These are phyloP conservation scores for Setaria italica DNA, from an alignment of 202 grass and related monocot species.

Conservation along the genomic window DNA sequence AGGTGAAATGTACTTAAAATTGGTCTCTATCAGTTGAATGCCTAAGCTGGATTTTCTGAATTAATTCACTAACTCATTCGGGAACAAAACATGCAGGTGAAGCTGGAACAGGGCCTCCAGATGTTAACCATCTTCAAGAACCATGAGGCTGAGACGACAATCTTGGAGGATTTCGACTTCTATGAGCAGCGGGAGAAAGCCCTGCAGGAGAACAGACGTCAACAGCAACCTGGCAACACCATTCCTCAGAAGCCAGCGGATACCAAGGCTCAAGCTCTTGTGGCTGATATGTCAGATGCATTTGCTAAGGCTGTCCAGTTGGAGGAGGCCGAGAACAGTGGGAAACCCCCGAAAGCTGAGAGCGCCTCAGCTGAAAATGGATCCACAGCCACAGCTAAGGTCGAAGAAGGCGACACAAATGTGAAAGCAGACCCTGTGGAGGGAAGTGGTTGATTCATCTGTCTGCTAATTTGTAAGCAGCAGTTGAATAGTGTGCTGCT, in stretches of 20 bases:
- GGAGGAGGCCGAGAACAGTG: constrained; percentile 44
- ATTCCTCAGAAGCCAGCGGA: constrained; percentile 41
- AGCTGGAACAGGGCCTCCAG: constrained; percentile 66
- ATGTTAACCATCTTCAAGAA: constrained; percentile 74
- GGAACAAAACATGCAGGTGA: constrained; percentile 53
- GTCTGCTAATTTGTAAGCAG: constrained; percentile 54
- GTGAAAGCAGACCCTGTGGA: constrained; percentile 10
- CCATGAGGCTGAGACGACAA: constrained; percentile 52
- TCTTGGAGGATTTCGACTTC: constrained; percentile 72
- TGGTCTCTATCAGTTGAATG: background rate
- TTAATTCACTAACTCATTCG: constrained; percentile 8
- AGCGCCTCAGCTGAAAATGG: constrained; percentile 31
- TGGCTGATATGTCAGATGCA: constrained; percentile 39
- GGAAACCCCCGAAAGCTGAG: constrained; percentile 21
- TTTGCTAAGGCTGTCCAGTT: constrained; percentile 55
- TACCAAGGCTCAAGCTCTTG: constrained; percentile 31
- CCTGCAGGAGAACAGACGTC: constrained; percentile 64
- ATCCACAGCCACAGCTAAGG: constrained; percentile 27
- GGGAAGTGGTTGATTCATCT: constrained; percentile 53
- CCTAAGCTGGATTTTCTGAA: constrained; percentile 6
- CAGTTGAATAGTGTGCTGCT: constrained; percentile 47
- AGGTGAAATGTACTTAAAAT: constrained; percentile 48
- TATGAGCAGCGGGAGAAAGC: constrained; percentile 78
- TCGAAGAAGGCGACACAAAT: constrained; percentile 37
- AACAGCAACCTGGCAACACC: constrained; percentile 49